These are phyloP conservation scores for Forsythia suspensa DNA, from an alignment of 257 asterid genomes.

Conservation along the genomic window DNA sequence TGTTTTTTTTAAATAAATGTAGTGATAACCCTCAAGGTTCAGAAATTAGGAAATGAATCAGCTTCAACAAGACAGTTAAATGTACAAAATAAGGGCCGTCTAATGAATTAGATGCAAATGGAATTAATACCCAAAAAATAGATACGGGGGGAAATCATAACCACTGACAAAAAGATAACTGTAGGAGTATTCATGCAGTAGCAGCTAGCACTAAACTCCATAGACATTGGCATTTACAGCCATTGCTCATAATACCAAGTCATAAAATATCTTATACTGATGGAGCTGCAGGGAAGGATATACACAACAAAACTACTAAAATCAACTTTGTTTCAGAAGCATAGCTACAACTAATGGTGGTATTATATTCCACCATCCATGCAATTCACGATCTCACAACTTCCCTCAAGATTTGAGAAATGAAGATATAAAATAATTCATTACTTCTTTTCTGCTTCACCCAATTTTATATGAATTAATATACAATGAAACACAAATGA, in stretches of 20 bases:
- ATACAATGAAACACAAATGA: neutral
- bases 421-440: neutral
- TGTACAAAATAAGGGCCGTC: neutral
- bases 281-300: neutral
- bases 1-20: neutral
- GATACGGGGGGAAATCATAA: neutral
- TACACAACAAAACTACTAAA: neutral
- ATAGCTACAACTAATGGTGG: neutral
- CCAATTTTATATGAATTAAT: neutral
- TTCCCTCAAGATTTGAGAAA: neutral
- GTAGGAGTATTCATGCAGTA: neutral
- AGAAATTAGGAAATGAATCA: conserved; percentile 10
- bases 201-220: neutral
- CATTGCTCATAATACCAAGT: conserved; percentile 3
- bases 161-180: neutral
- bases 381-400: neutral
- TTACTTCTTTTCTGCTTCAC: neutral
- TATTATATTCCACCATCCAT: neutral
- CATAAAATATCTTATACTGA: conserved; percentile 1
- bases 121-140: neutral
- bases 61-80: conserved; percentile 9
- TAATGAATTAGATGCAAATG: neutral
- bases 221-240: conserved; percentile 8
- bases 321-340: neutral
- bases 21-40: neutral